Base-by-base conservation (phyloP, 306 rosid genomes). In the Prunus mira region DNA sequence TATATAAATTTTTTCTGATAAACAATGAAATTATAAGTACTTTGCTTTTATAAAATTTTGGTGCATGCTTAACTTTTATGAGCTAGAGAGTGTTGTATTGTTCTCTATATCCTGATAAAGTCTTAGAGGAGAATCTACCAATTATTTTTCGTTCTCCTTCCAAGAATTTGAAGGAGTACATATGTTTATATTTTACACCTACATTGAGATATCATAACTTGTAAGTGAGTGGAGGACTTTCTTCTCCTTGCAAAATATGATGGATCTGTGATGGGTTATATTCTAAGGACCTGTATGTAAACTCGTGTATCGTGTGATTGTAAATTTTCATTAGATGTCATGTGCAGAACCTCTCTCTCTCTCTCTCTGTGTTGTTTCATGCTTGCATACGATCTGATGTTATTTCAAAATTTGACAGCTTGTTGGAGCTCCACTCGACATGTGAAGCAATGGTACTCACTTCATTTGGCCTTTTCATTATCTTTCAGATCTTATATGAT, bases 341-440 rank as follows among this genome's bases (percentile, higher is more conserved):
- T 63, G 24, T 65, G 69, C 49, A 3, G 22, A 65, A 18, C 17
- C 56, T 38, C 67, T 62, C 67, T 62, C 67, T 52, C 34, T 15
- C 25, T 41, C 28, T 9, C 25, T 54, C 72, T 11, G 10, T 9
- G 52, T 80, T 43, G 2, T 25, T 15, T 72, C 67, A 69, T 76
- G 41, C 14, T 41, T 19, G 27, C 57, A n/a, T 72, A 32, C 64
- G 17, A 24, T 66, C 66, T 28, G 17, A 75, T 75, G 75, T 75
- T 63, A 68, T 72, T 86, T 83, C 73, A 28, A 47, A 79, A 57
- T 82, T 83, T 92, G 85, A 83, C 93, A 95, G 98, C 38, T 86
- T 95, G 99, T 89, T 95, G 99, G 99, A 86, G 20, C 66, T 54
- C 78, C 45, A 87, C 91, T 64, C 32, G 80, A 32, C 97, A 91